Conservation (phyloP, 192 early-diverging fungal genomes). For the Geosiphon pyriformis region DNA sequence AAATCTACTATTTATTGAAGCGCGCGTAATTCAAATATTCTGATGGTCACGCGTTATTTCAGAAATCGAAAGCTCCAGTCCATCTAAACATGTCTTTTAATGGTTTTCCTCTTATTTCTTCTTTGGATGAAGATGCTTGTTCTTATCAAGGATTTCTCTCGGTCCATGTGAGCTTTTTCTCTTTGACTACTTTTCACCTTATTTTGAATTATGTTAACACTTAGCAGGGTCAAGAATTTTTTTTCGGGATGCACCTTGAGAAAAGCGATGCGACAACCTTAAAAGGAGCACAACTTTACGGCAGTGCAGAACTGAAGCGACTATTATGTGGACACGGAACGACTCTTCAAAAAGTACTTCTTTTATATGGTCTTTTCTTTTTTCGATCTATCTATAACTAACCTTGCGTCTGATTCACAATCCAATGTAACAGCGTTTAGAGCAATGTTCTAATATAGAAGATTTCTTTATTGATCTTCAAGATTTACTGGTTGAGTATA, state of each 20-base stretch:
- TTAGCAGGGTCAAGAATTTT: conserved; percentile 2
- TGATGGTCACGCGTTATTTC: too few species aligned
- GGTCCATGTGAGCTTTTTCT: conserved; percentile 10
- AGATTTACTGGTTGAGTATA: conserved; percentile 24
- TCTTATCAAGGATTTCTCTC: conserved; percentile 25
- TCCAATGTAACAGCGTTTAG: neutral
- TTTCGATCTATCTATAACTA: conserved; percentile 6
- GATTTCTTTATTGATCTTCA: conserved; percentile 21
- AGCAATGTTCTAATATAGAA: conserved; percentile 14
- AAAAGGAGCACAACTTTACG: conserved; percentile 18
- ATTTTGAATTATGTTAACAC: neutral
- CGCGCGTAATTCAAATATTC: too few species aligned
- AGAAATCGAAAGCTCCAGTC: too few species aligned
- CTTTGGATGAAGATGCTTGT: conserved; percentile 17
- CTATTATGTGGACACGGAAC: conserved; percentile 15
- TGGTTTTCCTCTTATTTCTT: conserved; percentile 11
- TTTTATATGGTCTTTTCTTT: conserved; percentile 6
- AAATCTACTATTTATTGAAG: too few species aligned
- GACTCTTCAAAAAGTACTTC: conserved; percentile 2
- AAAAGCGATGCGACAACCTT: conserved; percentile 2
- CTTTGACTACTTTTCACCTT: neutral
- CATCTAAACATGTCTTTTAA: neutral
- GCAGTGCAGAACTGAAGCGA: conserved; percentile 19
- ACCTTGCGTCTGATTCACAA: neutral
- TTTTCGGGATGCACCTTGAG: conserved; percentile 7